Evolutionary conservation across 345 rosid species (phyloP), one percentile per base, ranked within the genome.

Genomic region (Physaria fendleri): DNA sequence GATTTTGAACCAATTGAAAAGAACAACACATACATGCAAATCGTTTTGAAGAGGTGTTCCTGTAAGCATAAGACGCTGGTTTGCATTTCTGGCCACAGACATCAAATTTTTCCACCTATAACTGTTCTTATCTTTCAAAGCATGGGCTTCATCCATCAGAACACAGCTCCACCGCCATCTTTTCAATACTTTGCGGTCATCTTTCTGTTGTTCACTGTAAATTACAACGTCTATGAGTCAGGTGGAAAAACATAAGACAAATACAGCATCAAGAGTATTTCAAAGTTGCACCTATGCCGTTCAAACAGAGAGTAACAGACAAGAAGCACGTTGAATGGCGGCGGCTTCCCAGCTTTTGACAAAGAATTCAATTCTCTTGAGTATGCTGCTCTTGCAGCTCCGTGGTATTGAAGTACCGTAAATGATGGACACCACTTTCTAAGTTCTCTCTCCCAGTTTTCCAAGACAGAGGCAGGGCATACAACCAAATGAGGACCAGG

Each of bases 1-100:
- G 44, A 59, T 52, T 14, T 34, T 57, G 9, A 59, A 5, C 35
- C 35, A 60, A 1, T 51, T 30, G 8, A 38, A 46, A 2, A 49
- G 30, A 62, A 62, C 52, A 72, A 39, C 29, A n/a, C 13, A 50
- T 89, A 89, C 96, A 79, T 87, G 94, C 69, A 93, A 77, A 85
- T 93, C 99, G 75, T 93, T 93, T 71, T 90, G 97, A n/a, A 93
- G 82, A 0, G 97, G 97, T 2, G 97, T 93, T 65, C 99, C 99
- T n/a, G 99, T 93, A 29, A 93, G 82, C 97, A 89, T 87, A 50
- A 90, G 80, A 25, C 96, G 96, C 68, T 89, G 99, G 71, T 89
- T 93, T 25, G 97, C 99, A 48, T 83, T 85, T 74, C 85, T 73
- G 54, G 99, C 91, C 53, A 83, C 85, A 56, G 92, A 87, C 96